Percentiles rank a stretch among this genome's conserved stretches.
Evolutionary conservation across 768 basidiomycete genomes (phyloP).

Genomic region (Pleurotus ostreatus): DNA sequence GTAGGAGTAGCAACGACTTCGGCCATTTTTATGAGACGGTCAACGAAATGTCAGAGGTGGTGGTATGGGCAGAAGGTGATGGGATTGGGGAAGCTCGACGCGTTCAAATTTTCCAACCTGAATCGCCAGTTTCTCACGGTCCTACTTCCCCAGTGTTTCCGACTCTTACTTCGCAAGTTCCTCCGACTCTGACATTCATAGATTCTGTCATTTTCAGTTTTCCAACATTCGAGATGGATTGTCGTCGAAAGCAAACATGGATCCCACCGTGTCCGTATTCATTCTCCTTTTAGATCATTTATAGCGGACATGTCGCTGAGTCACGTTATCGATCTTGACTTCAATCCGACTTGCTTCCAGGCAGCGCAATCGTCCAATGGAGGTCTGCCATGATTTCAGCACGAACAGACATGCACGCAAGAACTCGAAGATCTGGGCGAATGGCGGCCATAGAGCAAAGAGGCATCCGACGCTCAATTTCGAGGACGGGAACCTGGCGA

Average conservation of each 20-base stretch:
- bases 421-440: slow-evolving; percentile 8
- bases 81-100: slow-evolving; percentile 12
- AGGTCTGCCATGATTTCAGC: slow-evolving; percentile 35
- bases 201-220: no score
- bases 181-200: no score
- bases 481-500: slow-evolving; percentile 64
- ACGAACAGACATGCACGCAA: slow-evolving; percentile 35
- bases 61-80: slow-evolving; percentile 1
- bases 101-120: slow-evolving; percentile 5
- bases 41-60: slow-evolving; percentile 9
- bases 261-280: no score
- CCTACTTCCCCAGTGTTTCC: background rate
- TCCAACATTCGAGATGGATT: no score
- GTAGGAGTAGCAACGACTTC: slow-evolving; percentile 22
- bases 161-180: no score
- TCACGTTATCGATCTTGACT: no score
- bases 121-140: slow-evolving; percentile 1
- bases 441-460: slow-evolving; percentile 17
- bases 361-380: background rate
- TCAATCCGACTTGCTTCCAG: no score
- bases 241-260: no score
- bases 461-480: slow-evolving; percentile 58
- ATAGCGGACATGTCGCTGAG: no score
- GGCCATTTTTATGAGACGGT: slow-evolving; percentile 27
- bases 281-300: no score